These are phyloP conservation scores for Nitzschia putrida DNA, from an alignment of 108 stramenopile genomes.

Conservation along the genomic window DNA sequence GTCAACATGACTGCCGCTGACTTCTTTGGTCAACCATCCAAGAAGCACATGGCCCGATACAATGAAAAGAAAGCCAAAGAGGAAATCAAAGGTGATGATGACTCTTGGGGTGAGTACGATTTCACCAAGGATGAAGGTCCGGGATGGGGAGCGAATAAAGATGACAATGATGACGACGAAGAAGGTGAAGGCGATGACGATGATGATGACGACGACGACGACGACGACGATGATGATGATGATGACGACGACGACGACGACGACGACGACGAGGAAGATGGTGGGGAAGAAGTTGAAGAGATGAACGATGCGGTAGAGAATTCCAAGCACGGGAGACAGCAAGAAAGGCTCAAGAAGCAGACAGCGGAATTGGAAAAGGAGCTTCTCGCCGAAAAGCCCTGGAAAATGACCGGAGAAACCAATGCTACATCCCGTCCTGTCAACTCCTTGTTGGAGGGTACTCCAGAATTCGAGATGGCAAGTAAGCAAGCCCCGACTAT, in stretches of 20 bases:
- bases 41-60: slow-evolving; percentile 45
- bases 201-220: slow-evolving; percentile 29
- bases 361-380: slow-evolving; percentile 91
- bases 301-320: slow-evolving; percentile 13
- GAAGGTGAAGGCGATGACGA: slow-evolving; percentile 24
- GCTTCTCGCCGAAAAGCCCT: slow-evolving; percentile 92
- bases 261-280: slow-evolving; percentile 28
- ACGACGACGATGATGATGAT: slow-evolving; percentile 43
- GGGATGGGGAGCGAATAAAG: slow-evolving; percentile 5
- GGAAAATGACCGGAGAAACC: slow-evolving; percentile 94
- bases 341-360: slow-evolving; percentile 67
- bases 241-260: slow-evolving; percentile 41
- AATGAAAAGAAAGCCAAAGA: slow-evolving; percentile 32
- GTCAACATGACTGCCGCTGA: slow-evolving; percentile 83
- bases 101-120: slow-evolving; percentile 83
- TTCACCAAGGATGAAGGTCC: slow-evolving; percentile 56
- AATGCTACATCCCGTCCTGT: slow-evolving; percentile 72
- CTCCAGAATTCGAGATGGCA: slow-evolving; percentile 94
- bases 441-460: slow-evolving; percentile 92
- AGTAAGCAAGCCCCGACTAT: slow-evolving; percentile 85
- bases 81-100: slow-evolving; percentile 52
- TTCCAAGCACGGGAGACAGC: slow-evolving; percentile 50
- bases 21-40: slow-evolving; percentile 78
- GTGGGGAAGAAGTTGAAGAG: slow-evolving; percentile 11
- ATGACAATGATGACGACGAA: slow-evolving; percentile 29